Evolutionary conservation across 345 rosid genomes (phyloP), one percentile per base, ranked within the genome.

Genomic region (Conringia planisiliqua): DNA sequence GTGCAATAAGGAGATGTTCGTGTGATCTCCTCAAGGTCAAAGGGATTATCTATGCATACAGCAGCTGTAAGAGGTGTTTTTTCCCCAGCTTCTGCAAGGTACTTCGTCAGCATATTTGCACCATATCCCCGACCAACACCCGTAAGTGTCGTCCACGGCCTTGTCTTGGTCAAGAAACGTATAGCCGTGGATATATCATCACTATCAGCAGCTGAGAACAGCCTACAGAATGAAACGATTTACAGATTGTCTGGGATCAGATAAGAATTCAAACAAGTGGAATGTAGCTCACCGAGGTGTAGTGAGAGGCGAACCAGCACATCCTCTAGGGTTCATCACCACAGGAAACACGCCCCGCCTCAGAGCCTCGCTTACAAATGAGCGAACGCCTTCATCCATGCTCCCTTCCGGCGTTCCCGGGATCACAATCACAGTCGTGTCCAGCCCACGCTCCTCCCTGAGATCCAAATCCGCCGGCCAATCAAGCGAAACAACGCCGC

Each of bases 261-360:
- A 61, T 18, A 27, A 69, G 10, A 40, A 18, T 20, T n/a, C 52
- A 55, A 69, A 40, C 20, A 29, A 17, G 27, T 6, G 30, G 61
- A 58, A 14, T 38, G 11, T 33, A 64, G 76, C 86, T 75, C 75
- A 94, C 98, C 97, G 83, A 22, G 97, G 84, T 11, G 93, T 86
- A 63, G 97, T 94, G 59, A 94, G 86, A 0, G 98, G 98, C 0
- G 98, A 94, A 47, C 89, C 89, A 63, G 97, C 97, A 50, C 97
- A 94, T n/a, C 98, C 98, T 84, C 98, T 91, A 39, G 98, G 98
- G 33, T 94, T 94, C 91, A 94, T 83, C 33, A 94, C 96, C 63
- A 94, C 84, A 17, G 98, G 97, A 60, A 94, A 94, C 52, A 84
- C 51, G 5, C 98, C 98, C 2, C 83, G 82, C 62, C 57, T 68